Base-by-base conservation (phyloP, 306 rosid genomes). In the Dalbergia oliveri region DNA sequence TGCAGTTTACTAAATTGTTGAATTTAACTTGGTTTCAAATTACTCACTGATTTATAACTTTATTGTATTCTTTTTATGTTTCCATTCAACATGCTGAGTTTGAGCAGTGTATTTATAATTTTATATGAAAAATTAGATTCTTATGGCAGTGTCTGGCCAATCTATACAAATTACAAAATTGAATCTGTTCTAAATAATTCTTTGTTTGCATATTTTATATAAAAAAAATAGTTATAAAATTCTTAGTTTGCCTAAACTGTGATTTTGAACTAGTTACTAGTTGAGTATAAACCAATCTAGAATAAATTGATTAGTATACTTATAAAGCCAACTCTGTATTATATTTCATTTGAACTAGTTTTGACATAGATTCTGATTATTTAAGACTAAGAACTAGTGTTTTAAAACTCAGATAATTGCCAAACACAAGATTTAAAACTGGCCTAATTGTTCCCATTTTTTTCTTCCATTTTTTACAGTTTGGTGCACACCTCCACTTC, bases 201-300 rank as follows among this genome's bases (percentile, higher is more conserved):
- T 43, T 67, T 54, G 62, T 16, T 78, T 78, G 31, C 31, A 26
- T 26, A 26, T 26, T 26, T 26, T 26, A 26, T 26, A 26, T 26
- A 26, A 1, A 26, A 26, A 26, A 26, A 26, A 26, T 26, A 26
- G 31, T 26, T 26, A 26, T 26, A 59, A 34, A 13, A 18, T 45
- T 44, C 26, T 58, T 68, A 67, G 64, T 18, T 79, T 59, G 53
- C n/a, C 33, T 45, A 69, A 16, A 33, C 9, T 58, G 47, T 43
- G 75, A 56, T 66, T 66, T n/a, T 78, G 68, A 77, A 67, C 67
- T 77, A 37, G 45, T 21, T 41, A 67, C 67, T 77, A 37, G 45
- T 37, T 41, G 44, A 23, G 7, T 11, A 8, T 56, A 15, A 19
- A 78, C 9, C 4, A 43, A 39, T 65, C 15, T 18, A 57, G 31